Evolutionary conservation across 2,329 filamentous ascomycete species (phyloP).

Genomic region (Phialophora expanda): DNA sequence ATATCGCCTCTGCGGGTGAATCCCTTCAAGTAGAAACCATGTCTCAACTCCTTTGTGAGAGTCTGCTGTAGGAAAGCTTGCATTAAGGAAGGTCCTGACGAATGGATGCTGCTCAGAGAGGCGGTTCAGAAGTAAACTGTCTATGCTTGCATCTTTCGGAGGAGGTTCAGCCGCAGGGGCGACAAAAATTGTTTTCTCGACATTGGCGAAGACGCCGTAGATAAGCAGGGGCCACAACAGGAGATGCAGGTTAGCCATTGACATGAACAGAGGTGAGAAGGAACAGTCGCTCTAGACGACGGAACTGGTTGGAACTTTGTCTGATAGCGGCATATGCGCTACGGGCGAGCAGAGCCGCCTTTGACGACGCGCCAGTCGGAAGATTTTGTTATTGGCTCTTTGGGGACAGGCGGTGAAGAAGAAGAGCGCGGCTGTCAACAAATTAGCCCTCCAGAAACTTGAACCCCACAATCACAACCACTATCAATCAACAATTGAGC

Average conservation of each 20-base stretch:
- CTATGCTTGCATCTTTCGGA: conserved; percentile 62
- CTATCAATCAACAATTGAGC: conserved; percentile 37
- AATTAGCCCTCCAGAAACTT: conserved; percentile 24
- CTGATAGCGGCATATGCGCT: not conserved
- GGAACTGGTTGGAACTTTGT: not conserved
- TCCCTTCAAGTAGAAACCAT: conserved; percentile 77
- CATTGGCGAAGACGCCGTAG: conserved; percentile 65
- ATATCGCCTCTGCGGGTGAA: conserved; percentile 77
- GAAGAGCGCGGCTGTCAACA: conserved; percentile 35
- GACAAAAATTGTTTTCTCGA: conserved; percentile 88
- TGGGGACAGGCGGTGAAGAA: conserved; percentile 32
- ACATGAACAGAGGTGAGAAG: not conserved
- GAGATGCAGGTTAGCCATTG: conserved; percentile 9
- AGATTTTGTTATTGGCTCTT: conserved; percentile 19
- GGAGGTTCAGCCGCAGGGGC: conserved; percentile 66
- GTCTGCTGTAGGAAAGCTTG: conserved; percentile 67
- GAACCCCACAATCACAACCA: conserved; percentile 33
- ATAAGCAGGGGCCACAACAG: conserved; percentile 20
- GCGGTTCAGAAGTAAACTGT: conserved; percentile 66
- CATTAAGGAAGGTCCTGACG: conserved; percentile 68
- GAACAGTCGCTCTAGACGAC: not conserved
- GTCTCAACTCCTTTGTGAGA: conserved; percentile 65
- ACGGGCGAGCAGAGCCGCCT: not conserved
- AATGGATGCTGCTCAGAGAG: conserved; percentile 64
- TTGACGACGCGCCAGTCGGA: conserved; percentile 4